phyloP scores from a whole-genome alignment of 2,329 filamentous ascomycete species.

The Arthroderma uncinatum region DNA sequence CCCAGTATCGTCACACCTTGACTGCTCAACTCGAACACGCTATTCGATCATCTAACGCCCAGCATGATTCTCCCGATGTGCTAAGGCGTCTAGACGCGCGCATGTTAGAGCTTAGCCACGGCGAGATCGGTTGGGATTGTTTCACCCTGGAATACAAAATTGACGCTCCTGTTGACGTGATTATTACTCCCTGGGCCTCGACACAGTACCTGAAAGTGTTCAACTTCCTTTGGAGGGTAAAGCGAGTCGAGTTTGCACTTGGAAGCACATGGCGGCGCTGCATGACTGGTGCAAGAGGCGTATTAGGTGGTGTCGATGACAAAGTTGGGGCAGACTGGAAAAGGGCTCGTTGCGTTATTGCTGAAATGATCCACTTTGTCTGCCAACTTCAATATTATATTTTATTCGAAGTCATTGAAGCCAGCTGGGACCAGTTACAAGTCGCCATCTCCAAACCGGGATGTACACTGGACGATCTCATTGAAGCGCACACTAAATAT shows the following conservation, averaged over 20 bases:
- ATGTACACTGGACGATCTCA: conserved; percentile 88
- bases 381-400: conserved; percentile 98
- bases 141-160: conserved; percentile 99
- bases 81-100: conserved; percentile 87
- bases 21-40: conserved; percentile 98
- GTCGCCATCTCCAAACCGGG: conserved; percentile 69
- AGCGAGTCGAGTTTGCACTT: conserved; percentile 90
- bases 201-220: conserved; percentile 98
- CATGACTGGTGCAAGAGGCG: conserved; percentile 90
- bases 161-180: conserved; percentile 88
- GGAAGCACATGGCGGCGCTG: conserved; percentile 85
- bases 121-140: conserved; percentile 97
- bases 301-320: conserved; percentile 65
- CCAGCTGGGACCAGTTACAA: conserved; percentile 85
- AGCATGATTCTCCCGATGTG: conserved; percentile 87
- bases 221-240: conserved; percentile 97
- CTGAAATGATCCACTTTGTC: conserved; percentile 98
- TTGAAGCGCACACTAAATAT: conserved; percentile 80
- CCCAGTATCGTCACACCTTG: conserved; percentile 89
- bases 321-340: conserved; percentile 77
- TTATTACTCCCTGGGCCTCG: conserved; percentile 90
- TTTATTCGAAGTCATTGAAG: conserved; percentile 94
- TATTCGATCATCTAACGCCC: conserved; percentile 91
- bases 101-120: conserved; percentile 92
- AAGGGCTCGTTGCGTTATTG: conserved; percentile 70